phyloP scores from a whole-genome alignment of 345 rosid species.

The Gossypium longicalyx region DNA sequence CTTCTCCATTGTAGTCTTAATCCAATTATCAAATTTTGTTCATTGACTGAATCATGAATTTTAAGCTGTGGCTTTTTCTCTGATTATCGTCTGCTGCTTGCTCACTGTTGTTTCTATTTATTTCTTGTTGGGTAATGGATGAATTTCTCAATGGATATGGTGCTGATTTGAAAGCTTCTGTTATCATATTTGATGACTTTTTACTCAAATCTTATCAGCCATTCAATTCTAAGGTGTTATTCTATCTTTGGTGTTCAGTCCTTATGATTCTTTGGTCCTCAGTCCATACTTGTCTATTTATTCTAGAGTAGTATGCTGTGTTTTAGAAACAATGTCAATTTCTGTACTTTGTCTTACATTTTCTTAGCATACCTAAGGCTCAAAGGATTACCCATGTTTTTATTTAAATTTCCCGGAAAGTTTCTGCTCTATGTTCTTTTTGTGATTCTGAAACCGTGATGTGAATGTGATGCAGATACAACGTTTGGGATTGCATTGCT shows the following conservation, averaged over 20 bases:
- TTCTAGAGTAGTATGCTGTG: not conserved
- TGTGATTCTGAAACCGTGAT: not conserved
- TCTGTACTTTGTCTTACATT: not conserved
- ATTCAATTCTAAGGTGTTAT: not conserved
- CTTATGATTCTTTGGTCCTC: not conserved
- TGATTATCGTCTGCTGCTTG: not conserved
- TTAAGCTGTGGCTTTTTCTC: not conserved
- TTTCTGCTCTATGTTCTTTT: not conserved
- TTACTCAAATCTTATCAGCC: not conserved
- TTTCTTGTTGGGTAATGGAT: not conserved
- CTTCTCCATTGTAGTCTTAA: not conserved
- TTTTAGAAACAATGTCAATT: not conserved
- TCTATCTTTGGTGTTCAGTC: not conserved
- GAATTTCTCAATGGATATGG: not conserved
- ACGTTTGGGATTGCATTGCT: not conserved
- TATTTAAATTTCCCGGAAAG: not conserved
- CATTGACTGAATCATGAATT: not conserved
- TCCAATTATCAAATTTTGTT: not conserved
- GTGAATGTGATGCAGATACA: not conserved
- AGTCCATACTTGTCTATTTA: not conserved
- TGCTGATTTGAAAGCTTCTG: not conserved
- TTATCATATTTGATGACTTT: not conserved
- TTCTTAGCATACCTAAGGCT: not conserved
- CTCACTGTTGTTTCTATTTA: not conserved
- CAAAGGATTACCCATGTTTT: not conserved